phyloP scores from a whole-genome alignment of 75 land plant species.

The Pinus taeda region DNA sequence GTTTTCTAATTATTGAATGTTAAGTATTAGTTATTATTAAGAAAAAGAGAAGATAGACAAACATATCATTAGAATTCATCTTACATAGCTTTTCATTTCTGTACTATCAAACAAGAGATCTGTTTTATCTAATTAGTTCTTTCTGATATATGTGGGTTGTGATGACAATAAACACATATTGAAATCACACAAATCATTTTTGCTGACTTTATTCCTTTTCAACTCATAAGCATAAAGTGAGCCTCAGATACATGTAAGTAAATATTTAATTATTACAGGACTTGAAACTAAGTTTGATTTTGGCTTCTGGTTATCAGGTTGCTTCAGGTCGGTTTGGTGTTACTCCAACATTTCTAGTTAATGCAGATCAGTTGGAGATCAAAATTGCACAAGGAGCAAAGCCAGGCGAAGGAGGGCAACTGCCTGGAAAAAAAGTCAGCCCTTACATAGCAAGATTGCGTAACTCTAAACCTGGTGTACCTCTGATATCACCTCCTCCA shows the following conservation, averaged over 20 bases:
- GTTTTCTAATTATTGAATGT: background rate
- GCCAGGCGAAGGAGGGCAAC: conserved; percentile 99
- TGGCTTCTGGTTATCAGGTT: conserved; percentile 47
- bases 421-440: conserved; percentile 99
- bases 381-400: conserved; percentile 99
- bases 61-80: background rate
- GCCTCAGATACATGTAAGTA: background rate
- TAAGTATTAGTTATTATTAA: background rate
- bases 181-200: background rate
- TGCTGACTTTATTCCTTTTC: background rate
- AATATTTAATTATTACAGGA: background rate
- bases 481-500: conserved; percentile 98
- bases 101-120: background rate
- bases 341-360: conserved; percentile 90
- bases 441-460: conserved; percentile 91
- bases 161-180: background rate
- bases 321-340: conserved; percentile 99
- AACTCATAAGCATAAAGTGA: background rate
- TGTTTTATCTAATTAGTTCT: background rate
- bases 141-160: background rate
- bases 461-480: conserved; percentile 97
- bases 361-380: conserved; percentile 95
- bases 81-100: background rate
- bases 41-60: background rate
- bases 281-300: background rate